Evolutionary conservation across 129 eudicot species (phyloP).

Genomic region (Calendula officinalis): DNA sequence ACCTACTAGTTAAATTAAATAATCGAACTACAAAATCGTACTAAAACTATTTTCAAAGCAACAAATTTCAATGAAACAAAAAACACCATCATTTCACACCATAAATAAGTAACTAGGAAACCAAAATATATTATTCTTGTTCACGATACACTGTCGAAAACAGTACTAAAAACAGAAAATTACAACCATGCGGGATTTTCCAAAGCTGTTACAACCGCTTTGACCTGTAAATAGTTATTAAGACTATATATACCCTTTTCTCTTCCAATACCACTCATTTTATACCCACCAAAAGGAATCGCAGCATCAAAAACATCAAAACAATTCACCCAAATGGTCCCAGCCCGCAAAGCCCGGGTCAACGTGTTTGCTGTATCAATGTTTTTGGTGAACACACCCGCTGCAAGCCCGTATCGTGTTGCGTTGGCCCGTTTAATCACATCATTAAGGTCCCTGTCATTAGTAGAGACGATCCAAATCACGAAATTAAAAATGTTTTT

Average conservation of each 20-base stretch:
- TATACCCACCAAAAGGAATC: slow-evolving; percentile 73
- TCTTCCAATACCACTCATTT: slow-evolving; percentile 72
- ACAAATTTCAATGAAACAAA: no score
- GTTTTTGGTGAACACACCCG: slow-evolving; percentile 58
- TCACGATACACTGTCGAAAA: no score
- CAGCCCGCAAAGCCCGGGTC: slow-evolving; percentile 51
- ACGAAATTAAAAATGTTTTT: not conserved
- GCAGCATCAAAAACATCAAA: slow-evolving; percentile 60
- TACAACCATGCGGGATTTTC: slow-evolving; percentile 58
- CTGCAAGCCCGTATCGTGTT: slow-evolving; percentile 60
- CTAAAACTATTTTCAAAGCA: no score
- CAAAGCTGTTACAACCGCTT: slow-evolving; percentile 53
- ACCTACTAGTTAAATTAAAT: no score
- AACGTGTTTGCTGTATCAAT: slow-evolving; percentile 59
- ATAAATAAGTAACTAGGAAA: no score
- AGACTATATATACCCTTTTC: slow-evolving; percentile 67
- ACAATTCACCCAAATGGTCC: slow-evolving; percentile 70
- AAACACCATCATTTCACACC: no score
- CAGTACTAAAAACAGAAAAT: no score
- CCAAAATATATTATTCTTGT: no score
- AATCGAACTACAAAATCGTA: no score
- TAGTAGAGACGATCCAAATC: not conserved
- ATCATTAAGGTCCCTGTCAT: slow-evolving; percentile 44
- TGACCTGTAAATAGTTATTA: slow-evolving; percentile 56
- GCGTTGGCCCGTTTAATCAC: slow-evolving; percentile 56